Evolutionary conservation across 129 eudicot genomes (phyloP).

Genomic region (Gnaphalium uliginosum): DNA sequence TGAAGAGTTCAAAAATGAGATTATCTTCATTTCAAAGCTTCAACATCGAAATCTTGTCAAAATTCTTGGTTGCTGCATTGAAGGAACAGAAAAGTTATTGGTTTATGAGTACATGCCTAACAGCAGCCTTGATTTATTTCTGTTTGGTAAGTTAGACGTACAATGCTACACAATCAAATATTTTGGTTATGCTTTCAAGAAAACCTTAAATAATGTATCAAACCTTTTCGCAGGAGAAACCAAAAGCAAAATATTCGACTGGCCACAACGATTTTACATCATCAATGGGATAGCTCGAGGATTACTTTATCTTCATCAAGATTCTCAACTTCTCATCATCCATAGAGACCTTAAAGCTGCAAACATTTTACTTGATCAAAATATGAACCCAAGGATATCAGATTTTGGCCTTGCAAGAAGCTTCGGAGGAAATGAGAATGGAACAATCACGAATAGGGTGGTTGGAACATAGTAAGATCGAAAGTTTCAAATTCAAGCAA

Average conservation of each 20-base stretch:
- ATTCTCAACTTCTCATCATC: conserved; percentile 31
- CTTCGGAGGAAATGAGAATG: conserved; percentile 32
- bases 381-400: conserved; percentile 46
- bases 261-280: conserved; percentile 37
- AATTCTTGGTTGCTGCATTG: conserved; percentile 39
- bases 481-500: too few species aligned
- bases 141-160: conserved; percentile 30
- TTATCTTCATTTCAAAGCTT: conserved; percentile 34
- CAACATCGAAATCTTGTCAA: conserved; percentile 48
- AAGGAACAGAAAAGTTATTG: conserved; percentile 35
- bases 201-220: not conserved
- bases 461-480: conserved; percentile 50
- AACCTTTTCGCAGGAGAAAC: not conserved
- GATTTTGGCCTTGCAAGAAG: too few species aligned
- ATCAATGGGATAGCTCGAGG: conserved; percentile 47
- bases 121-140: conserved; percentile 36
- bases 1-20: conserved; percentile 49
- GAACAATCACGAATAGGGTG: conserved; percentile 28
- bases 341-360: conserved; percentile 42
- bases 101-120: conserved; percentile 52
- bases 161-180: not conserved
- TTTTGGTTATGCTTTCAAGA: not conserved
- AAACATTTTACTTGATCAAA: conserved; percentile 39
- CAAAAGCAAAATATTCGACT: conserved; percentile 40
- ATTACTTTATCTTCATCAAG: conserved; percentile 49